Conservation (phyloP, 2,329 filamentous ascomycete genomes). For the Neofusicoccum cordaticola region DNA sequence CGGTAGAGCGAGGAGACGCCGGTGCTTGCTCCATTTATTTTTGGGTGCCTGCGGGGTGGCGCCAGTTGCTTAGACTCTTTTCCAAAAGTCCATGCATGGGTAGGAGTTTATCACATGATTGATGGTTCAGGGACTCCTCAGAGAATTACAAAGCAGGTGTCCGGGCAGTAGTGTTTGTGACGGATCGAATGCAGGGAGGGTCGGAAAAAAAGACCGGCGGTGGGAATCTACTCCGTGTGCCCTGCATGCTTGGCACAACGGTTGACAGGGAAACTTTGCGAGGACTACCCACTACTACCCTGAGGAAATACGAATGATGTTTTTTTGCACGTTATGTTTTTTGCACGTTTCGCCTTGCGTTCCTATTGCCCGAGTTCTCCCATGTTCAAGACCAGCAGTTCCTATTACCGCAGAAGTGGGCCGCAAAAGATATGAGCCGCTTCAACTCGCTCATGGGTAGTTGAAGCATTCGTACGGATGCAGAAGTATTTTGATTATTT, state of each 20-base stretch:
- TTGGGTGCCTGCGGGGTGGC: background rate
- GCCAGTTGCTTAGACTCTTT: background rate
- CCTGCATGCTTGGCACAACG: background rate
- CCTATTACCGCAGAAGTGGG: too few relatives aligned
- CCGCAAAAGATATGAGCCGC: too few relatives aligned
- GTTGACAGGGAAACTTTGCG: background rate
- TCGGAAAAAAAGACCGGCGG: background rate
- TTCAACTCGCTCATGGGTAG: too few relatives aligned
- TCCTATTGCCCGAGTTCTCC: too few relatives aligned
- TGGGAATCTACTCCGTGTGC: background rate
- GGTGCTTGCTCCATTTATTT: background rate
- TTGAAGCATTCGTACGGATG: too few relatives aligned
- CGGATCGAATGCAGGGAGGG: background rate
- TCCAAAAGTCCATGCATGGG: background rate
- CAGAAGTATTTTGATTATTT: too few relatives aligned
- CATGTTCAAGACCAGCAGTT: too few relatives aligned
- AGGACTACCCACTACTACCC: background rate
- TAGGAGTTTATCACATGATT: constrained; percentile 1
- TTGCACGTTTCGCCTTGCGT: too few relatives aligned
- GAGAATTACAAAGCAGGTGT: background rate
- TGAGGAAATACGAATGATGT: background rate
- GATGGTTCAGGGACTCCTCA: background rate
- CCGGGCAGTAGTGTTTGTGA: background rate
- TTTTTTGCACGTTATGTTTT: background rate
- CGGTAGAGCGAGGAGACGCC: background rate